Evolutionary conservation across 148 eudicot genomes (phyloP).

Genomic region (Mesembryanthemum crystallinum): DNA sequence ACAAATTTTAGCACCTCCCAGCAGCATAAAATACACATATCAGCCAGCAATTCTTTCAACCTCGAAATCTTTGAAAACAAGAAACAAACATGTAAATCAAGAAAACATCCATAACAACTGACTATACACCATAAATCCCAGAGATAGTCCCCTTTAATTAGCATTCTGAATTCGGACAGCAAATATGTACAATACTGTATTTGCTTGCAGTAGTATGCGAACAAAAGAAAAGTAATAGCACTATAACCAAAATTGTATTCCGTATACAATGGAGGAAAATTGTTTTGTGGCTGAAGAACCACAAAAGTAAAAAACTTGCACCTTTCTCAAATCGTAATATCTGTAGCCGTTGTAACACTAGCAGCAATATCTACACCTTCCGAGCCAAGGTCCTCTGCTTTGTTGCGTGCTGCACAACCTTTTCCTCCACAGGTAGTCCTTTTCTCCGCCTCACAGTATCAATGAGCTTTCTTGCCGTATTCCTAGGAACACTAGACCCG

Average conservation of each 20-base stretch:
- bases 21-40: too few species aligned
- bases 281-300: not conserved
- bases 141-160: too few species aligned
- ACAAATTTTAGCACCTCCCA: too few species aligned
- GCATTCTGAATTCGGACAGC: too few species aligned
- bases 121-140: too few species aligned
- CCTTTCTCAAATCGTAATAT: not conserved
- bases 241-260: not conserved
- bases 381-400: conserved; percentile 90
- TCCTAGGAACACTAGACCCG: conserved; percentile 70
- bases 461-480: conserved; percentile 84
- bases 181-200: too few species aligned
- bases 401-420: conserved; percentile 90
- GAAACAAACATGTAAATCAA: too few species aligned
- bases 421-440: conserved; percentile 92
- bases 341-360: not conserved
- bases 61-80: too few species aligned
- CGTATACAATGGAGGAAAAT: not conserved
- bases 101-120: too few species aligned
- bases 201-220: too few species aligned
- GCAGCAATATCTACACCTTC: conserved; percentile 52
- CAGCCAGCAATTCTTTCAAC: too few species aligned
- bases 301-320: not conserved
- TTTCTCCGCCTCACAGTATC: conserved; percentile 85
- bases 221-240: not conserved